A percentile compares a stretch with the other conserved stretches of the same genome.
phyloP scores from a whole-genome alignment of 768 basidiomycete species.

The Neoboletus magnificus region DNA sequence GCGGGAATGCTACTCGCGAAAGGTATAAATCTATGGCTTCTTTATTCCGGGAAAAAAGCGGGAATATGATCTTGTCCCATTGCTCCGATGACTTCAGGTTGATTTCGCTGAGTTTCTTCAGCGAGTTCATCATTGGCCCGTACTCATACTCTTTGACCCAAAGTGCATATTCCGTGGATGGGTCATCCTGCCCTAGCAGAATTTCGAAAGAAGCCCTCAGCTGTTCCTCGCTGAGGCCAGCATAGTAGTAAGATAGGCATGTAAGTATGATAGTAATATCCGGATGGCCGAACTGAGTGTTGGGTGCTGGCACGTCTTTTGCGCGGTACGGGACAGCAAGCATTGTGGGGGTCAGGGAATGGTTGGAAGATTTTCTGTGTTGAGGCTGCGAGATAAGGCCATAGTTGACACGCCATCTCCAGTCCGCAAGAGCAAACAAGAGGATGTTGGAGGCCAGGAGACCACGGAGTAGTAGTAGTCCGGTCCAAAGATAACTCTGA shows the following conservation, averaged over 20 bases:
- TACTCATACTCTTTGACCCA: not conserved
- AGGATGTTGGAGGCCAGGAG: no score
- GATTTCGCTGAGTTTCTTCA: not conserved
- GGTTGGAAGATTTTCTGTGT: not conserved
- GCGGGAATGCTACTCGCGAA: constrained; percentile 33
- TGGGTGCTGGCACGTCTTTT: no score
- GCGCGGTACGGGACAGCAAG: constrained; percentile 36
- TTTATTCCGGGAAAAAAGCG: not conserved
- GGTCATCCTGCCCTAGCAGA: not conserved
- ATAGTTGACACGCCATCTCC: constrained; percentile 21
- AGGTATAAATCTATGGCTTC: constrained; percentile 13
- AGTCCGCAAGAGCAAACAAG: no score
- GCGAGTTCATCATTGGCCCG: not conserved
- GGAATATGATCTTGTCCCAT: not conserved
- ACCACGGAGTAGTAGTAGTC: no score
- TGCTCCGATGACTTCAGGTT: constrained; percentile 8
- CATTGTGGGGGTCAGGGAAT: constrained; percentile 5
- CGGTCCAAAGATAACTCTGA: not conserved
- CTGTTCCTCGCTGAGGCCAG: constrained; percentile 1
- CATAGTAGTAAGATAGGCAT: no score
- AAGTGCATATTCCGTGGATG: no score
- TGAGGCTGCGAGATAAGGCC: not conserved
- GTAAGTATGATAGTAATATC: no score
- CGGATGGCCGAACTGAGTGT: no score
- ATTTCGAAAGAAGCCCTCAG: not conserved